Evolutionary conservation across 306 rosid genomes (phyloP), one percentile per base, ranked within the genome.

Genomic region (Bauhinia variegata): DNA sequence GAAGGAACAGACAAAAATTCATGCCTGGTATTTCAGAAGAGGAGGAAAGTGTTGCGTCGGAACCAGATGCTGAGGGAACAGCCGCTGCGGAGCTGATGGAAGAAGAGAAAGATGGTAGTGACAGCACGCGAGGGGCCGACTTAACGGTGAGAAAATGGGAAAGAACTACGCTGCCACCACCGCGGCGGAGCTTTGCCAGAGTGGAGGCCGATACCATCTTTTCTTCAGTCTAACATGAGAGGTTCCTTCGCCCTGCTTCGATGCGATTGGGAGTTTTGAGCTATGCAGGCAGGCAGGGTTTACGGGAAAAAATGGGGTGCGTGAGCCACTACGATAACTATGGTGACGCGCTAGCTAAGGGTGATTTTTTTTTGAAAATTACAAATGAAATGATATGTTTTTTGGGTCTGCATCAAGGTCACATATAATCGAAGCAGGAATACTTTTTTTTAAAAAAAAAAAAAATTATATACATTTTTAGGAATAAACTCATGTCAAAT

Each of bases 21-120:
- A 17, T 44, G 85, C 99, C 91, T 4, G 73, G 60, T 19, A 74
- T 53, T 70, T 73, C 86, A 9, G 86, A 65, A 75, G 92, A 79
- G 49, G 89, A 64, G 16, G 84, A 41, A 50, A 57, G 46, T 16
- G 82, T 18, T 16, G 82, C 59, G 38, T 75, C 80, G 47, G 86
- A 63, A 71, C 49, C 76, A 13, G 89, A 1, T 0, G 59, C 67
- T 12, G 87, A 37, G 54, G 86, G 67, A 67, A 52, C 73, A 15
- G 87, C 69, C 31, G 85, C 59, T 28, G 82, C 65, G 62, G 88
- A 77, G 64, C 77, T 59, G 64, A 72, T 75, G 13, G 75, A 55
- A 60, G 67, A 73, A n/a, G 62, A 61, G 58, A 72, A 75, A 60
- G 70, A 71, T 8, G 37, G n/a, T 12, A 73, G 68, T 6, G 42